phyloP scores from a whole-genome alignment of 768 basidiomycete genomes.

The Suillus tomentosus region DNA sequence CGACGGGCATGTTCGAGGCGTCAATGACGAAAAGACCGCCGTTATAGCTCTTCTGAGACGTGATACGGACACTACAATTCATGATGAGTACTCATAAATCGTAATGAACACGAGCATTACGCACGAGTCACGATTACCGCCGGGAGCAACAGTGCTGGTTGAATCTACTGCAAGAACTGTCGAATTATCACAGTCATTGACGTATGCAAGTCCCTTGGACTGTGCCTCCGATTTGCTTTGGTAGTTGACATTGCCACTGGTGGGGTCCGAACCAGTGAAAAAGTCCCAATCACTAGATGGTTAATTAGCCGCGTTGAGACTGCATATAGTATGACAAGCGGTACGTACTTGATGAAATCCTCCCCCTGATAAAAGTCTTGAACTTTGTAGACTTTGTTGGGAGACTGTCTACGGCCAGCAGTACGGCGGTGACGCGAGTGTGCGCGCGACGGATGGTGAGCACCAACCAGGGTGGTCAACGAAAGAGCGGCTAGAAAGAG shows the following conservation, averaged over 20 bases:
- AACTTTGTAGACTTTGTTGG: slow-evolving; percentile 36
- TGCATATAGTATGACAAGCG: not conserved
- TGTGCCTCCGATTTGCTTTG: slow-evolving; percentile 48
- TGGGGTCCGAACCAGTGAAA: slow-evolving; percentile 65
- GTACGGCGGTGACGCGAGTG: slow-evolving; percentile 33
- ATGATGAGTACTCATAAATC: slow-evolving; percentile 9
- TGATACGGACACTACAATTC: slow-evolving; percentile 61
- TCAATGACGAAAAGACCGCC: slow-evolving; percentile 79
- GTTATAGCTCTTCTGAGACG: slow-evolving; percentile 59
- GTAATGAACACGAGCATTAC: slow-evolving; percentile 14
- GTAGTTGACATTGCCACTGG: slow-evolving; percentile 69
- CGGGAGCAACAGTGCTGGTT: slow-evolving; percentile 45
- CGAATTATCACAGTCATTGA: slow-evolving; percentile 54
- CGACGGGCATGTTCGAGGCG: slow-evolving; percentile 68
- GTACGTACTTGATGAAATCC: slow-evolving; percentile 59
- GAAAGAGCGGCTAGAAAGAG: slow-evolving; percentile 35
- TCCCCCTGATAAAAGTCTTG: slow-evolving; percentile 48
- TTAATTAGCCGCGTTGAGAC: slow-evolving; percentile 1
- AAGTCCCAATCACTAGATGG: slow-evolving; percentile 65
- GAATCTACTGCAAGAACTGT: slow-evolving; percentile 67
- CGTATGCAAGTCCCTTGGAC: slow-evolving; percentile 57
- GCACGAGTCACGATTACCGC: slow-evolving; percentile 57
- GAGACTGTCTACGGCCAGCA: slow-evolving; percentile 20
- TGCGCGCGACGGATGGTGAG: slow-evolving; percentile 25
- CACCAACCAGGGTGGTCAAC: slow-evolving; percentile 40